A percentile compares a stretch with the other conserved stretches of the same genome.
Conservation (phyloP, 2,329 filamentous ascomycete species). For the Macrophomina phaseolina region DNA sequence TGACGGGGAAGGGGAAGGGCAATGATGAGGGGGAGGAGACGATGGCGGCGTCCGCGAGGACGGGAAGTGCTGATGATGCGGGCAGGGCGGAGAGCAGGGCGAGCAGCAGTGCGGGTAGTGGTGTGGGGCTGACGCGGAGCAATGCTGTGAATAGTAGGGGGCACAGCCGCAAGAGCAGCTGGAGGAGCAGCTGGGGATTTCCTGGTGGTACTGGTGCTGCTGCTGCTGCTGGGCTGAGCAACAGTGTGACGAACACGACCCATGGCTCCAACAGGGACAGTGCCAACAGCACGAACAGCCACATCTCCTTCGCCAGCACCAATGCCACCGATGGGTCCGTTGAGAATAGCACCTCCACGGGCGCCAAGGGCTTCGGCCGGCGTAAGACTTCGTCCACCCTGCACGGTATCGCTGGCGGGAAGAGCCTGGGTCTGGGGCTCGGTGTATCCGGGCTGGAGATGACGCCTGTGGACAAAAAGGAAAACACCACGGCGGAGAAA, state of each 20-base stretch:
- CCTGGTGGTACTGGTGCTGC: not conserved
- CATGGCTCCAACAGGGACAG: not conserved
- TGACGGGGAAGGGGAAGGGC: not conserved
- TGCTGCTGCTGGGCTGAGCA: not conserved
- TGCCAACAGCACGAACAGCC: not conserved
- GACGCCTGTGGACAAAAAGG: not conserved
- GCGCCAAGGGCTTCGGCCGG: constrained; percentile 3
- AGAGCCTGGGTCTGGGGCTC: not conserved
- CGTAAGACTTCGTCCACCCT: constrained; percentile 5
- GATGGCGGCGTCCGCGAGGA: not conserved
- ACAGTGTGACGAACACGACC: not conserved
- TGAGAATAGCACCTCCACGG: not conserved
- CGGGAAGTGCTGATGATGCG: not conserved
- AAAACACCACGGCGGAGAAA: not conserved
- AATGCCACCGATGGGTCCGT: not conserved
- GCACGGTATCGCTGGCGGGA: not conserved
- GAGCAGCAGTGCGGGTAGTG: no score
- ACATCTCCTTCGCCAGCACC: not conserved
- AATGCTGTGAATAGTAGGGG: not conserved
- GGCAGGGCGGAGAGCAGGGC: no score
- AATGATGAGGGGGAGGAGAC: not conserved
- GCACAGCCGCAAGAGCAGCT: constrained; percentile 1
- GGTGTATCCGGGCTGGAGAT: not conserved
- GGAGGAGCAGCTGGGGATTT: constrained; percentile 4
- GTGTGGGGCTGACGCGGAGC: no score